A percentile compares a stretch with the other conserved stretches of the same genome.
phyloP scores from a whole-genome alignment of 2,329 filamentous ascomycete species.

The Fonsecaea monophora region DNA sequence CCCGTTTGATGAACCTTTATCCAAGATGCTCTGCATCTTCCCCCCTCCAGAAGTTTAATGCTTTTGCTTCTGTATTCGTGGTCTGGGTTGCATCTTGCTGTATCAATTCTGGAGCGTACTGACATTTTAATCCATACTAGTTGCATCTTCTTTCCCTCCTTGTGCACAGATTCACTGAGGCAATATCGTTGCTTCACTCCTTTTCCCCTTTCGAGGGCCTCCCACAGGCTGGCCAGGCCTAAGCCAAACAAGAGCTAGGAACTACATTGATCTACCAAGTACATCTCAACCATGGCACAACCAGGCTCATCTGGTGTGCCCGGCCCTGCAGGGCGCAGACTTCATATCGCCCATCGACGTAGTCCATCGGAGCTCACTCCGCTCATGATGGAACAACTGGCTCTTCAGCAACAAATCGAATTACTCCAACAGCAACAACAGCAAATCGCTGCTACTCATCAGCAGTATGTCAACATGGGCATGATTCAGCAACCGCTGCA shows the following conservation, averaged over 20 bases:
- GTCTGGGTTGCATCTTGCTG: not conserved
- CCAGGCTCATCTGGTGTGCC: slow-evolving; percentile 62
- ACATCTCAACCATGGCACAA: slow-evolving; percentile 65
- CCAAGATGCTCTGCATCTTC: not conserved
- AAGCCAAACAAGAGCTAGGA: slow-evolving; percentile 22
- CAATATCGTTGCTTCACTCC: slow-evolving; percentile 9
- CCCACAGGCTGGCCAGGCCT: slow-evolving; percentile 7
- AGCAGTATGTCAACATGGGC: slow-evolving; percentile 97
- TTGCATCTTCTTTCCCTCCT: slow-evolving; percentile 50
- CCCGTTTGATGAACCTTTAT: slow-evolving; percentile 1
- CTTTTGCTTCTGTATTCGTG: not conserved
- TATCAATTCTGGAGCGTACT: not conserved
- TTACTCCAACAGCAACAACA: slow-evolving; percentile 97
- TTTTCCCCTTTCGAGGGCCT: slow-evolving; percentile 4
- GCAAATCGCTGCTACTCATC: slow-evolving; percentile 93
- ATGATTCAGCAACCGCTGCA: slow-evolving; percentile 86
- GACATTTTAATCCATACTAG: not conserved
- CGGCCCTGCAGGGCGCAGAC: slow-evolving; percentile 82
- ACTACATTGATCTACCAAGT: slow-evolving; percentile 14
- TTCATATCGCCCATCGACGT: slow-evolving; percentile 96
- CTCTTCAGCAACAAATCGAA: slow-evolving; percentile 97
- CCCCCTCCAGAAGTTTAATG: not conserved
- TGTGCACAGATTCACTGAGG: slow-evolving; percentile 11
- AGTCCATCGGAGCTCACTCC: slow-evolving; percentile 97
- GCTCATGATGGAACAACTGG: slow-evolving; percentile 98